Evolutionary conservation across 1,284 basidiomycete genomes (phyloP).

Genomic region (Trichosporon faecale): DNA sequence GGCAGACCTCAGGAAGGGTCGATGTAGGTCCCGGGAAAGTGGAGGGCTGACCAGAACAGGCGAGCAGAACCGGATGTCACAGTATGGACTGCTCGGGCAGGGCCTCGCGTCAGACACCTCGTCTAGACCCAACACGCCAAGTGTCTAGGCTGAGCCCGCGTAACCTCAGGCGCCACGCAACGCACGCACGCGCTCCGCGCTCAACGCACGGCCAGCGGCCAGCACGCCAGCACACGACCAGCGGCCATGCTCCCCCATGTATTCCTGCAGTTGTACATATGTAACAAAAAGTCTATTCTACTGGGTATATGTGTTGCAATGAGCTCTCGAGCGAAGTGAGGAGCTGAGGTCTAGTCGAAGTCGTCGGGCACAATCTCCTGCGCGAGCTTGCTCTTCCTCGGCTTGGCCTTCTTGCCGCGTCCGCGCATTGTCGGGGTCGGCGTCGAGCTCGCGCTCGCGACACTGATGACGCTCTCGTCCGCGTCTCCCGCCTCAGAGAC

Average conservation of each 20-base stretch:
- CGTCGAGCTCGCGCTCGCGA: constrained; percentile 12
- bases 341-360: constrained; percentile 9
- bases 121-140: neutral
- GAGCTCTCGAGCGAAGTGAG: too few relatives aligned
- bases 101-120: neutral
- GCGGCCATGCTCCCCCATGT: neutral
- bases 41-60: neutral
- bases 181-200: too few relatives aligned
- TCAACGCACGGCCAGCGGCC: neutral
- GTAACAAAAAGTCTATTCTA: constrained; percentile 9
- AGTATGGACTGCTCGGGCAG: neutral
- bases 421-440: constrained; percentile 18
- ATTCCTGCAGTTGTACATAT: constrained; percentile 10
- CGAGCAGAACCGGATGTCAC: neutral
- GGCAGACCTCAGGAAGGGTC: neutral
- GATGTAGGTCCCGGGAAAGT: neutral
- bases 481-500: constrained; percentile 34
- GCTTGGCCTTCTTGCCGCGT: constrained; percentile 23
- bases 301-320: neutral
- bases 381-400: constrained; percentile 44
- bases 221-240: neutral
- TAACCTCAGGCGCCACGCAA: neutral
- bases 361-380: constrained; percentile 42
- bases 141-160: neutral
- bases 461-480: constrained; percentile 26